Percentiles rank a stretch among this genome's conserved stretches.
Evolutionary conservation across 1,284 basidiomycete genomes (phyloP).

Genomic region (Rhodotorula sp.): DNA sequence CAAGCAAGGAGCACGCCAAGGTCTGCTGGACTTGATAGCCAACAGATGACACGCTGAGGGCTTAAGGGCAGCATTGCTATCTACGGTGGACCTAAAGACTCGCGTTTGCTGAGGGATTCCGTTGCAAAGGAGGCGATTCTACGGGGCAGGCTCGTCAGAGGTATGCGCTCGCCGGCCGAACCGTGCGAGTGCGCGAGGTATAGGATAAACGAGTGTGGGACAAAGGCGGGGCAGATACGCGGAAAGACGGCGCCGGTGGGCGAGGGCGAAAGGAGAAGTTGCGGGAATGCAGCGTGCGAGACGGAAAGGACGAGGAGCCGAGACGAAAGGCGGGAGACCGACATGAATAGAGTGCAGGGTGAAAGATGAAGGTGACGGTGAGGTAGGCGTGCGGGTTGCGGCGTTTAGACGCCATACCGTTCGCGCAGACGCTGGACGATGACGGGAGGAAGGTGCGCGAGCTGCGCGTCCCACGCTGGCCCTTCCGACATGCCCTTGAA

Average conservation of each 20-base stretch:
- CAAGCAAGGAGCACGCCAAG: too few relatives aligned
- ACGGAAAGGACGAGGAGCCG: not conserved
- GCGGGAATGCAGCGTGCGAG: not conserved
- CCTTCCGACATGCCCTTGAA: slow-evolving; percentile 79
- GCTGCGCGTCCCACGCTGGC: slow-evolving; percentile 70
- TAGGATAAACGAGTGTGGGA: not conserved
- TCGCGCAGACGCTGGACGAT: slow-evolving; percentile 35
- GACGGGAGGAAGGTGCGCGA: slow-evolving; percentile 63
- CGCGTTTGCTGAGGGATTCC: too few relatives aligned
- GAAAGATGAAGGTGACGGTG: too few relatives aligned
- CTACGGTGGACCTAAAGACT: too few relatives aligned
- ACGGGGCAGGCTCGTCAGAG: too few relatives aligned
- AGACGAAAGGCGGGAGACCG: not conserved
- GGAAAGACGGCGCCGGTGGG: too few relatives aligned
- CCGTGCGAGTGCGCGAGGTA: not conserved
- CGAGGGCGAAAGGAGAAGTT: not conserved
- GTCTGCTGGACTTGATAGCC: too few relatives aligned
- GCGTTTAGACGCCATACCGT: slow-evolving; percentile 56
- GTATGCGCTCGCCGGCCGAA: too few relatives aligned
- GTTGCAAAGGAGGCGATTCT: too few relatives aligned
- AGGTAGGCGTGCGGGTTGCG: not conserved
- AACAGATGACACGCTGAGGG: too few relatives aligned
- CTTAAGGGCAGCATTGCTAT: too few relatives aligned
- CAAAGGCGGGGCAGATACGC: not conserved
- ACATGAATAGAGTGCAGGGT: too few relatives aligned